These are phyloP conservation scores for Austroboletus niveus DNA, from an alignment of 1,284 basidiomycete genomes.

Conservation along the genomic window DNA sequence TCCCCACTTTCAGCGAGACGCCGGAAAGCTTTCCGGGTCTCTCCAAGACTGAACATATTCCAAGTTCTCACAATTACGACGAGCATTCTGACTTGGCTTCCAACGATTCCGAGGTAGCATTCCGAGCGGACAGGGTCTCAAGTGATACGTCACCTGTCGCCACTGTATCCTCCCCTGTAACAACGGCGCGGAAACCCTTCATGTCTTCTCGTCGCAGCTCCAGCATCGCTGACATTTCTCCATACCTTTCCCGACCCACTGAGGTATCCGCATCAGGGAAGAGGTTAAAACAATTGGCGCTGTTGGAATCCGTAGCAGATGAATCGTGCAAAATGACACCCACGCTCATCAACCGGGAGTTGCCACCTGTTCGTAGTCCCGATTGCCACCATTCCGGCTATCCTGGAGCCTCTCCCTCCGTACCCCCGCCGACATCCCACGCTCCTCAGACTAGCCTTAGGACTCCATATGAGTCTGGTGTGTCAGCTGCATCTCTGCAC, in stretches of 20 bases:
- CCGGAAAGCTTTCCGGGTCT: slow-evolving; percentile 4
- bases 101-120: slow-evolving; percentile 25
- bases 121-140: slow-evolving; percentile 8
- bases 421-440: slow-evolving; percentile 16
- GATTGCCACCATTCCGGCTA: slow-evolving; percentile 3
- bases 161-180: slow-evolving; percentile 6
- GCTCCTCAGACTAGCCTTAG: slow-evolving; percentile 8
- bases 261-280: slow-evolving; percentile 56
- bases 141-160: slow-evolving; percentile 11
- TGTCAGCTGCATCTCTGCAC: slow-evolving; percentile 3
- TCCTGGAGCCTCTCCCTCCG: slow-evolving; percentile 19
- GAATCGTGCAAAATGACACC: slow-evolving; percentile 66
- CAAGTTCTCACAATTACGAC: slow-evolving; percentile 9
- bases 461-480: slow-evolving; percentile 10
- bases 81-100: slow-evolving; percentile 11
- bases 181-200: slow-evolving; percentile 20
- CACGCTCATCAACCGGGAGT: slow-evolving; percentile 38
- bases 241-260: slow-evolving; percentile 53
- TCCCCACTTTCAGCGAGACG: slow-evolving; percentile 23
- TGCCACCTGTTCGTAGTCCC: slow-evolving; percentile 14
- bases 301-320: slow-evolving; percentile 71
- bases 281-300: slow-evolving; percentile 65
- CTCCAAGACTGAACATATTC: slow-evolving; percentile 6
- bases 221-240: slow-evolving; percentile 59
- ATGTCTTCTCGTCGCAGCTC: slow-evolving; percentile 36